Conservation (phyloP, 2,329 filamentous ascomycete genomes). For the Lachnellula hyalina region DNA sequence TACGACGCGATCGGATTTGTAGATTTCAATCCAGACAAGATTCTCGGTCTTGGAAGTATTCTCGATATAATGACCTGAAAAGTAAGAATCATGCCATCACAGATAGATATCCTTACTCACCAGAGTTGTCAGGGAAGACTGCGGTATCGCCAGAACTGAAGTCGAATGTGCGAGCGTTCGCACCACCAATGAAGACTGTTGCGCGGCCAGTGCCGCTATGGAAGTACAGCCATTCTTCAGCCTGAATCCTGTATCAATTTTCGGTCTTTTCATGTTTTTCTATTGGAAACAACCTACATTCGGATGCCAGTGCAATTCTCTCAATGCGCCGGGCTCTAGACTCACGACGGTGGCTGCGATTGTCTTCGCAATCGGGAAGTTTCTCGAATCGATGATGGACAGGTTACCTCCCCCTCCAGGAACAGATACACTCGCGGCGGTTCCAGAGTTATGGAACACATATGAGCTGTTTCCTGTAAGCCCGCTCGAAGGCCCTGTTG, state of each 20-base stretch:
- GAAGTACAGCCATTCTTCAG: conserved; percentile 69
- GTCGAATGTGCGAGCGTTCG: conserved; percentile 60
- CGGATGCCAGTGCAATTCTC: conserved; percentile 67
- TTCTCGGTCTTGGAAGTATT: conserved; percentile 60
- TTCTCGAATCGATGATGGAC: conserved; percentile 60
- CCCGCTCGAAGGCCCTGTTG: conserved; percentile 40
- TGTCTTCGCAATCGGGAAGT: conserved; percentile 61
- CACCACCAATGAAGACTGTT: conserved; percentile 59
- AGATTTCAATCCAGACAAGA: conserved; percentile 64
- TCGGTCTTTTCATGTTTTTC: neutral
- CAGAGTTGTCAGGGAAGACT: conserved; percentile 60
- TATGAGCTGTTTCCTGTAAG: conserved; percentile 55
- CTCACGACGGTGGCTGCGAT: conserved; percentile 61
- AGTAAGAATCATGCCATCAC: neutral
- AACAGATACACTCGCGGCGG: conserved; percentile 31
- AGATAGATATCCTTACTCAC: conserved; percentile 30
- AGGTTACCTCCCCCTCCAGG: conserved; percentile 58
- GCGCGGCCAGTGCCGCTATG: conserved; percentile 56
- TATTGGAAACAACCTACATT: conserved; percentile 42
- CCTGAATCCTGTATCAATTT: conserved; percentile 34
- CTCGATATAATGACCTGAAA: conserved; percentile 59
- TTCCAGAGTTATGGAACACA: conserved; percentile 53
- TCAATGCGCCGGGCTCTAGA: conserved; percentile 55
- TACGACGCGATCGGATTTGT: conserved; percentile 60
- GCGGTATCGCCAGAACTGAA: conserved; percentile 63